Conservation (phyloP, 2,329 filamentous ascomycete genomes). For the Dothiorella sarmentorum region DNA sequence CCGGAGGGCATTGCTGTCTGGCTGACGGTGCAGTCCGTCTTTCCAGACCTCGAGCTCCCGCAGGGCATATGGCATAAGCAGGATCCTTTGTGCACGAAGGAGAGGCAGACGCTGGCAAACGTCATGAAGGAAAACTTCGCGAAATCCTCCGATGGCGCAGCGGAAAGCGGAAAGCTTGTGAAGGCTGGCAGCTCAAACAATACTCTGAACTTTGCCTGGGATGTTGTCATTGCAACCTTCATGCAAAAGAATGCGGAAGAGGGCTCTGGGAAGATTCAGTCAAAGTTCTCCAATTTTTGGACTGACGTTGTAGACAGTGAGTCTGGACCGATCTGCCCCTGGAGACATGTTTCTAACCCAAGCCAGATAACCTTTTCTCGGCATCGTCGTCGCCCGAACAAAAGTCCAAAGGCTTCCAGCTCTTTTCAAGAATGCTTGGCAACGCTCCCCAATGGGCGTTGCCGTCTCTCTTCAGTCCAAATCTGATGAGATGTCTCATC, state of each 20-base stretch:
- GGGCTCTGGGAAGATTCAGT: conserved; percentile 29
- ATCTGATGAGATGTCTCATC: conserved; percentile 75
- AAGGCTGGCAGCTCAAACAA: conserved; percentile 74
- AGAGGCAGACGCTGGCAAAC: conserved; percentile 66
- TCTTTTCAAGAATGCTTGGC: conserved; percentile 73
- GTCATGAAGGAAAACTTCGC: conserved; percentile 74
- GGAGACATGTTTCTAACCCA: conserved; percentile 21
- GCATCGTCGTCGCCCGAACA: conserved; percentile 78
- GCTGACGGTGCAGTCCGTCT: conserved; percentile 65
- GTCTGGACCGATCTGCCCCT: conserved; percentile 30
- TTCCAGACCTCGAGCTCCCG: conserved; percentile 62
- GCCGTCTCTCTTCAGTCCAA: conserved; percentile 71
- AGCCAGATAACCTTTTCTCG: conserved; percentile 74
- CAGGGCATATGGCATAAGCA: conserved; percentile 68
- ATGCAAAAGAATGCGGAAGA: conserved; percentile 27
- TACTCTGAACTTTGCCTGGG: conserved; percentile 85
- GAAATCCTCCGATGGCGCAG: conserved; percentile 44
- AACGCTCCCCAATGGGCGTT: conserved; percentile 49
- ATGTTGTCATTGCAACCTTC: conserved; percentile 61
- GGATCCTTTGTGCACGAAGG: conserved; percentile 68
- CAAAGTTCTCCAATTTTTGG: conserved; percentile 75
- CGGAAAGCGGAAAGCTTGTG: conserved; percentile 42
- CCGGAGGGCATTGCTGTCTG: conserved; percentile 88
- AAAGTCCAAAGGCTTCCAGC: conserved; percentile 86
- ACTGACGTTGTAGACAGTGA: conserved; percentile 78